Conservation (phyloP, 78 protist genomes). For the Goniomonas avonlea region DNA sequence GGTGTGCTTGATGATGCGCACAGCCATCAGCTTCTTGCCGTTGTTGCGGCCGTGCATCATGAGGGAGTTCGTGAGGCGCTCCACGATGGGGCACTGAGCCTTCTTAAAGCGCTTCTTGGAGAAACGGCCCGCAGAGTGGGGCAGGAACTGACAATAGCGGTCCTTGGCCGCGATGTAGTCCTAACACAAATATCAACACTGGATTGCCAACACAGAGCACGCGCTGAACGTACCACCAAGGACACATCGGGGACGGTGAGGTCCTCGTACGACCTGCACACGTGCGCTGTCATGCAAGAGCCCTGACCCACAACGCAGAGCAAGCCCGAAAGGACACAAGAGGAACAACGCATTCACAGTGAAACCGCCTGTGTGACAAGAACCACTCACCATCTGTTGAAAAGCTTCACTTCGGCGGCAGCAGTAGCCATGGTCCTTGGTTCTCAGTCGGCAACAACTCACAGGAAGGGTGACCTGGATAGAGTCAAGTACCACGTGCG, state of each 20-base stretch:
- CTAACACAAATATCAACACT: constrained; percentile 3
- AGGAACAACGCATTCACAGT: no score
- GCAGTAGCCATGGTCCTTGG: no score
- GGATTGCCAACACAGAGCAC: neutral
- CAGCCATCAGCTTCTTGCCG: constrained; percentile 99
- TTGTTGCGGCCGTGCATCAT: constrained; percentile 99
- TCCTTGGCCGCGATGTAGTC: constrained; percentile 88
- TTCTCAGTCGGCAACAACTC: no score
- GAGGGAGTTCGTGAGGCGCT: constrained; percentile 73
- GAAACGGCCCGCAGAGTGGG: constrained; percentile 99
- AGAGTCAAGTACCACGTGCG: no score
- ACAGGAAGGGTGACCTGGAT: no score
- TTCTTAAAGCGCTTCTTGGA: constrained; percentile 94
- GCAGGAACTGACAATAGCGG: constrained; percentile 74
- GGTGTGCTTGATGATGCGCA: constrained; percentile 94
- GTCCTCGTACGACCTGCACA: constrained; percentile 52
- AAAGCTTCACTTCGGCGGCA: constrained; percentile 50
- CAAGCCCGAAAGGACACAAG: neutral
- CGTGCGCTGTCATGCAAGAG: neutral
- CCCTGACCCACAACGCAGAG: neutral
- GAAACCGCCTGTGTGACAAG: neutral
- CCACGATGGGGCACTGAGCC: constrained; percentile 99
- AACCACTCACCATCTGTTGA: constrained; percentile 61
- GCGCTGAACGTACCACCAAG: constrained; percentile 15
- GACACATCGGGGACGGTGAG: constrained; percentile 62